Base-by-base conservation (phyloP, 73 alveolate species). In the Paramecium biaurelia region DNA sequence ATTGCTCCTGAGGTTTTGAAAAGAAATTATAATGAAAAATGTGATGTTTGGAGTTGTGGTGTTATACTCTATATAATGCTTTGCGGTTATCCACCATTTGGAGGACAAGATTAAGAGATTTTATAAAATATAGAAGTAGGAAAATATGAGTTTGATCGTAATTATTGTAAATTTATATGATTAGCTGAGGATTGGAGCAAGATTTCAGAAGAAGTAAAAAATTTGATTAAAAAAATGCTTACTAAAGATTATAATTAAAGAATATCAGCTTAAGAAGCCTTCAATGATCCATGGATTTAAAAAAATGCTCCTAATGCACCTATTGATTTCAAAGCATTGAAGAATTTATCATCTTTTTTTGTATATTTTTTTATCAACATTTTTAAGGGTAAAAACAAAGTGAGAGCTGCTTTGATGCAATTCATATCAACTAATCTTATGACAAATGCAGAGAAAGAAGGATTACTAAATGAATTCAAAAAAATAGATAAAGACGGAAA, bases 81-180 rank as follows among this genome's bases (percentile, higher is more conserved):
- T 8, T 92, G 95, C 30, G 97, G 96, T 18, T 89, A 93, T 38
- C 97, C 98, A 23, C 98, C 98, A 1, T 96, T 96, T 74, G 88
- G 88, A 30, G 88, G 88, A 14, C 10, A 34, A 1, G 88, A 74
- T 34, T n/a, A 30, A 34, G 88, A 74, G 15, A 34, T 74, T n/a
- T 35, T 30, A 26, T 26, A 74, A 5, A 74, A 24, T 34, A 74
- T 74, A n/a, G 88, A 26, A 34, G n/a, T n/a, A 5, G 88, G 88
- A n/a, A 26, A 34, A 34, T 30, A 30, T 74, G 88, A 74, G 34
- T 74, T 74, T 74, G 88, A 74, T 38, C 88, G 88, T 74, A 74
- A 74, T 8, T 38, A 7, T 38, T 74, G 8, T 68, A 8, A 21
- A 1, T 2, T 20, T 57, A 57, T n/a, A 74, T 1, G 21, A 5